Evolutionary conservation across 2,329 filamentous ascomycete genomes (phyloP).

Genomic region (Graphilbum fragrans): DNA sequence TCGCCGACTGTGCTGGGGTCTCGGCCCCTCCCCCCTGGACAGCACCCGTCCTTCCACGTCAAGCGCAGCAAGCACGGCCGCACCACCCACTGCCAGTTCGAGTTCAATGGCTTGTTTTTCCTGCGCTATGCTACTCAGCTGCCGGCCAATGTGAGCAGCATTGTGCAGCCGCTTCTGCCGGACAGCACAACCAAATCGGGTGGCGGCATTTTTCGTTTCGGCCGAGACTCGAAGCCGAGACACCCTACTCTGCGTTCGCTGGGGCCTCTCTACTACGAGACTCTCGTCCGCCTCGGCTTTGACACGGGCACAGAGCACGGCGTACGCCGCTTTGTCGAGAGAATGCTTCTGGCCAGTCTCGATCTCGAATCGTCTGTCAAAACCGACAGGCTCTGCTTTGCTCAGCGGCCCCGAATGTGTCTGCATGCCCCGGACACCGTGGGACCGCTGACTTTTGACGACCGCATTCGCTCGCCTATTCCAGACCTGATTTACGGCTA

Average conservation of each 20-base stretch:
- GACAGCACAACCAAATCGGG: background rate
- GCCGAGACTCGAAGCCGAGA: too few species aligned
- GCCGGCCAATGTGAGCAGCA: background rate
- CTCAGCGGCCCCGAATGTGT: background rate
- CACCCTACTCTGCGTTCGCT: background rate
- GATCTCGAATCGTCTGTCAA: background rate
- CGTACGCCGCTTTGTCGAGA: background rate
- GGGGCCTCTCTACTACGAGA: background rate
- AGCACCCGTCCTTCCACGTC: background rate
- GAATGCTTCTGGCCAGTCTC: background rate
- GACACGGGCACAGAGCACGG: background rate
- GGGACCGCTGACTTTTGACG: background rate
- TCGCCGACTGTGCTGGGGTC: too few species aligned
- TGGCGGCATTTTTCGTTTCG: background rate
- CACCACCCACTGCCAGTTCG: background rate
- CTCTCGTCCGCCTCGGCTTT: background rate
- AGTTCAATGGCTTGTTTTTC: background rate
- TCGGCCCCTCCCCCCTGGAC: background rate
- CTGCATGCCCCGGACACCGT: background rate
- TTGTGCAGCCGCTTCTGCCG: background rate
- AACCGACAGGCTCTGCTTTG: background rate
- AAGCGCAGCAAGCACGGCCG: background rate
- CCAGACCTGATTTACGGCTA: constrained; percentile 1
- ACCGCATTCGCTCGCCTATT: background rate
- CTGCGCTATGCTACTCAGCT: background rate